phyloP scores from a whole-genome alignment of 495 filamentous ascomycete species.

The Podospora conica region DNA sequence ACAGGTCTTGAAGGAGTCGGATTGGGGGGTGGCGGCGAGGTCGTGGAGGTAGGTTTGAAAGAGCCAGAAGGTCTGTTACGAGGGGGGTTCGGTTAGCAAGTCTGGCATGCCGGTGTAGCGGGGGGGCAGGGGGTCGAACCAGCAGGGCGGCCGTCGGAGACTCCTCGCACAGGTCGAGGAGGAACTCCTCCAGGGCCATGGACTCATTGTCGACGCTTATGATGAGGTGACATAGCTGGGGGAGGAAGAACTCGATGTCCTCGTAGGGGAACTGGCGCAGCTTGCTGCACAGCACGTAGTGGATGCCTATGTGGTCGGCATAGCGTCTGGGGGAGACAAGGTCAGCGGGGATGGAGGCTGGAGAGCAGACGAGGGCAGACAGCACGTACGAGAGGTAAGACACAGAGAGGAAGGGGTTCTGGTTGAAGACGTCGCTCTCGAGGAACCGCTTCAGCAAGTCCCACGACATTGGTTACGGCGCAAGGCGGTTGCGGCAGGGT shows the following conservation, averaged over 20 bases:
- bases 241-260: slow-evolving; percentile 79
- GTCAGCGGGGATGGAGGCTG: slow-evolving; percentile 16
- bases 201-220: slow-evolving; percentile 77
- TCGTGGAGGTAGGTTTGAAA: slow-evolving; percentile 78
- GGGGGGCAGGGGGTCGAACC: slow-evolving; percentile 38
- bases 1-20: slow-evolving; percentile 64
- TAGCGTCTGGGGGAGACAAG: slow-evolving; percentile 52
- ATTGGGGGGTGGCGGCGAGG: slow-evolving; percentile 59
- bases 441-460: slow-evolving; percentile 70
- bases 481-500: slow-evolving; percentile 13
- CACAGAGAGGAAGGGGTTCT: slow-evolving; percentile 71
- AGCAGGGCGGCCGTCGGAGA: slow-evolving; percentile 70
- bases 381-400: slow-evolving; percentile 66
- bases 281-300: slow-evolving; percentile 74
- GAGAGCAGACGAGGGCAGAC: neutral
- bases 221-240: slow-evolving; percentile 72
- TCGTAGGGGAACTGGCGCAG: slow-evolving; percentile 73
- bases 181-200: slow-evolving; percentile 75
- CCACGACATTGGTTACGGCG: slow-evolving; percentile 42
- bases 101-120: neutral
- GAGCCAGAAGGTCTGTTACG: slow-evolving; percentile 67
- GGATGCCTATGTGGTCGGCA: slow-evolving; percentile 74
- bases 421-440: slow-evolving; percentile 77
- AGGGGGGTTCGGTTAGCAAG: slow-evolving; percentile 11
- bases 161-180: slow-evolving; percentile 72